Percentiles rank a stretch among this genome's conserved stretches.
phyloP scores from a whole-genome alignment of 441 rosid species.

The Aleurites moluccanus region DNA sequence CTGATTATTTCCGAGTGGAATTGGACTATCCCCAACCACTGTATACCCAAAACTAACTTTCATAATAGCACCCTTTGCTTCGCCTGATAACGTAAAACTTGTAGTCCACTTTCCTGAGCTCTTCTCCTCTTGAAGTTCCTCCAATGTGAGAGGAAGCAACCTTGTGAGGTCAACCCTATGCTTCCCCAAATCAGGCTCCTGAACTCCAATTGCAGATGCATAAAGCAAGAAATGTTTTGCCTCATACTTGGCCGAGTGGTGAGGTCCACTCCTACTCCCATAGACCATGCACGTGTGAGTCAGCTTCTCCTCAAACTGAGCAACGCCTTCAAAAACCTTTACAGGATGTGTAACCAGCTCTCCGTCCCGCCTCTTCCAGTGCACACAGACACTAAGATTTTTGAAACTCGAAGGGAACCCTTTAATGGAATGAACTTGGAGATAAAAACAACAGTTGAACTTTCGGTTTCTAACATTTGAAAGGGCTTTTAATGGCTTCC shows the following conservation, averaged over 20 bases:
- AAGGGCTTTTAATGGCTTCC: slow-evolving; percentile 83
- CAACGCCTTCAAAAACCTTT: slow-evolving; percentile 58
- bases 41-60: slow-evolving; percentile 86
- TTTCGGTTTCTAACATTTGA: slow-evolving; percentile 60
- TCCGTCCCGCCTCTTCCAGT: slow-evolving; percentile 89
- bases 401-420: slow-evolving; percentile 62
- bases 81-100: slow-evolving; percentile 77
- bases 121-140: slow-evolving; percentile 91
- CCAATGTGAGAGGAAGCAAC: slow-evolving; percentile 87
- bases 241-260: slow-evolving; percentile 89
- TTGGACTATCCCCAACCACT: slow-evolving; percentile 57
- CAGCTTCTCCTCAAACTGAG: slow-evolving; percentile 74
- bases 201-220: slow-evolving; percentile 52
- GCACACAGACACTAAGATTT: slow-evolving; percentile 60
- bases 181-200: slow-evolving; percentile 86
- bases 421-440: slow-evolving; percentile 73
- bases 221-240: slow-evolving; percentile 90
- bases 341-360: slow-evolving; percentile 56
- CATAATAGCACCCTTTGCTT: slow-evolving; percentile 69
- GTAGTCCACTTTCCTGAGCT: slow-evolving; percentile 92
- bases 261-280: slow-evolving; percentile 83
- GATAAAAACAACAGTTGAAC: slow-evolving; percentile 76
- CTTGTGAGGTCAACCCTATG: slow-evolving; percentile 91
- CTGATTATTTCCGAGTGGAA: slow-evolving; percentile 38
- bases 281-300: slow-evolving; percentile 68